Base-by-base conservation (phyloP, 2,329 filamentous ascomycete species). In the Paradendryphiella salina region DNA sequence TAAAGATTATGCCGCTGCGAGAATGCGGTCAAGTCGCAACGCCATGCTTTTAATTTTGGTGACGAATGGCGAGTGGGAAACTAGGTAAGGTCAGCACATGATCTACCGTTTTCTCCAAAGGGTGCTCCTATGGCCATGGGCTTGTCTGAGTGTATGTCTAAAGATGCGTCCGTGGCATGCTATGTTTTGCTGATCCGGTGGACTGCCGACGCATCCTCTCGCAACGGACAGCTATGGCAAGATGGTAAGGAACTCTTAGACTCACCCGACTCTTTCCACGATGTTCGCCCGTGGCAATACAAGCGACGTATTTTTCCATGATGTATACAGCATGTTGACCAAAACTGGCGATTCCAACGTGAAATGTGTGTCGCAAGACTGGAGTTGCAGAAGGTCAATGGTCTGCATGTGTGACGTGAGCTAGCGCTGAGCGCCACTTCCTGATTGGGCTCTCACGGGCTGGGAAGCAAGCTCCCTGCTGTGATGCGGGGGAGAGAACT, bases 1-100 rank as follows among this genome's bases (percentile, higher is more conserved):
- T 76, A 80, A n/a, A 79, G 67, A 48, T 80, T 79, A 61, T 75
- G 69, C 2, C 60, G 56, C 41, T 75, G 72, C 13, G 78, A 79
- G 10, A 80, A 65, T 5, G 69, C 77, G 13, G 77, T 80, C 59
- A 77, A 62, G 42, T 77, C 75, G 56, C 74, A 76, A 39, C 76
- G 66, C 75, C 75, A 77, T 40, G 49, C 47, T 18, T 69, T 69
- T 15, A 75, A 50, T 13, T 37, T 15, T 18, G 66, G 66, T 26
- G 36, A 44, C 8, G 54, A 37, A 35, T 26, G 28, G 9, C 32
- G 38, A 26, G 54, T 31, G n/a, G 47, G 50, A 18, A 61, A 64
- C 61, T 65, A 39, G 7, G 2, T 4, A 6, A 7, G 31, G 18
- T 59, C 18, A 63, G 54, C 46, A 35, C 2, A 31, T 2, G 3